A percentile compares a stretch with the other conserved stretches of the same genome.
These are phyloP conservation scores for Pseudopithomyces chartarum DNA, from an alignment of 2,329 filamentous ascomycete species.

Conservation along the genomic window DNA sequence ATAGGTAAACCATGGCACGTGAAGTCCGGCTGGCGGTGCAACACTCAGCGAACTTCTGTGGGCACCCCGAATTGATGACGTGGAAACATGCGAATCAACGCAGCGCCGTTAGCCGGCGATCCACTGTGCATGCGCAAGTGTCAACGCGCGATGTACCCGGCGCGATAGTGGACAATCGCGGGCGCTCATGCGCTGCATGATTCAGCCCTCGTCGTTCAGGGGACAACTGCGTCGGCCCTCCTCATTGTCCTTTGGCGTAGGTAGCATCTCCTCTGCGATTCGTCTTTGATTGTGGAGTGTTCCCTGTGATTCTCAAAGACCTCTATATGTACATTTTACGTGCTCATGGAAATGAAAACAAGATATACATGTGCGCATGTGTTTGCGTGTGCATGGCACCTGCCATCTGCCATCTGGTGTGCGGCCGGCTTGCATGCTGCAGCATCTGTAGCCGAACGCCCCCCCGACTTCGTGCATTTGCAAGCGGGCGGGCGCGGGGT, in stretches of 20 bases:
- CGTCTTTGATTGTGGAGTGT: conserved; percentile 1
- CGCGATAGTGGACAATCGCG: background rate
- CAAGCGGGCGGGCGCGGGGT: background rate
- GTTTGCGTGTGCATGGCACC: conserved; percentile 1
- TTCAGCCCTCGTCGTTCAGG: conserved; percentile 1
- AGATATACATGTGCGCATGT: background rate
- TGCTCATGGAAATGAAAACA: background rate
- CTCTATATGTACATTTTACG: background rate
- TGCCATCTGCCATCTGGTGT: background rate
- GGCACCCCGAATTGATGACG: background rate
- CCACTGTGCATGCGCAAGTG: conserved; percentile 14
- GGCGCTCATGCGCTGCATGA: conserved; percentile 4
- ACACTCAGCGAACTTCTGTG: background rate
- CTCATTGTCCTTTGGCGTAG: background rate
- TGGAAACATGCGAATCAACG: background rate
- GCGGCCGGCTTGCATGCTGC: background rate
- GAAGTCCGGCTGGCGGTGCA: conserved; percentile 2
- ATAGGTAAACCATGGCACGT: background rate
- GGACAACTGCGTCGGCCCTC: background rate
- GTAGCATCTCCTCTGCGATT: background rate
- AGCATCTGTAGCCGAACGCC: background rate
- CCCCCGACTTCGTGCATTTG: background rate
- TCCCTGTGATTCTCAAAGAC: too few relatives aligned
- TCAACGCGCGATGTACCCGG: conserved; percentile 5
- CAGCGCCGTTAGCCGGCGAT: conserved; percentile 12